Conservation (phyloP, 2,329 filamentous ascomycete genomes). For the Aureobasidium sp. region DNA sequence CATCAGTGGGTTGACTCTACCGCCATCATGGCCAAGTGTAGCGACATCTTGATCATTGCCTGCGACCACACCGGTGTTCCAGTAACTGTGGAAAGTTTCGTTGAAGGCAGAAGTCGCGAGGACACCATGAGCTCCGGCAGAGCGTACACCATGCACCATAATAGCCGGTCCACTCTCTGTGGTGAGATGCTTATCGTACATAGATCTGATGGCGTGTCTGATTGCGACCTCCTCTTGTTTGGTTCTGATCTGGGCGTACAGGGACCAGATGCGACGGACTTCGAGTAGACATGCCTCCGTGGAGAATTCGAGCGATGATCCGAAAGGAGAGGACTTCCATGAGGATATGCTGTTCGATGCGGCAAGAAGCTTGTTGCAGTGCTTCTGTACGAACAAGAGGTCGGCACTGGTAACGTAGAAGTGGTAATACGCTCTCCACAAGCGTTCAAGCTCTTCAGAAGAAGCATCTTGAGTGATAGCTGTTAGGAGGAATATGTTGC, state of each 20-base stretch:
- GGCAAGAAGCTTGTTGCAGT: constrained; percentile 50
- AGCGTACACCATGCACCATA: constrained; percentile 20
- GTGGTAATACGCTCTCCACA: constrained; percentile 65
- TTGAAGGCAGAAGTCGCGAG: constrained; percentile 22
- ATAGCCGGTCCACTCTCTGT: not conserved
- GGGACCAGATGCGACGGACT: constrained; percentile 46
- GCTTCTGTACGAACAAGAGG: constrained; percentile 42
- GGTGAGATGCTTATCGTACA: not conserved
- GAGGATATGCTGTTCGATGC: constrained; percentile 41
- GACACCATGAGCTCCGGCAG: constrained; percentile 32
- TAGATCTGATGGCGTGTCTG: not conserved
- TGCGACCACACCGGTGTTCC: constrained; percentile 33
- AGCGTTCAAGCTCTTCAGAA: constrained; percentile 21
- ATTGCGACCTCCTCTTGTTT: not conserved
- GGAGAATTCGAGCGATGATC: constrained; percentile 52
- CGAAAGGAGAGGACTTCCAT: constrained; percentile 42
- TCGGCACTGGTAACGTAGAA: constrained; percentile 49
- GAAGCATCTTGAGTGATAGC: constrained; percentile 51
- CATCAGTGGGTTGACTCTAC: constrained; percentile 31
- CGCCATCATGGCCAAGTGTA: constrained; percentile 18
- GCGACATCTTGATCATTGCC: constrained; percentile 19
- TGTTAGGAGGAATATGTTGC: constrained; percentile 61
- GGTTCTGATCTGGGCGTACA: constrained; percentile 32
- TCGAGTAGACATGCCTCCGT: constrained; percentile 52
- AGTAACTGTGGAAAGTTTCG: constrained; percentile 30